These are phyloP conservation scores for Ophiocordyceps robertsii DNA, from an alignment of 2,329 filamentous ascomycete genomes.

Conservation along the genomic window DNA sequence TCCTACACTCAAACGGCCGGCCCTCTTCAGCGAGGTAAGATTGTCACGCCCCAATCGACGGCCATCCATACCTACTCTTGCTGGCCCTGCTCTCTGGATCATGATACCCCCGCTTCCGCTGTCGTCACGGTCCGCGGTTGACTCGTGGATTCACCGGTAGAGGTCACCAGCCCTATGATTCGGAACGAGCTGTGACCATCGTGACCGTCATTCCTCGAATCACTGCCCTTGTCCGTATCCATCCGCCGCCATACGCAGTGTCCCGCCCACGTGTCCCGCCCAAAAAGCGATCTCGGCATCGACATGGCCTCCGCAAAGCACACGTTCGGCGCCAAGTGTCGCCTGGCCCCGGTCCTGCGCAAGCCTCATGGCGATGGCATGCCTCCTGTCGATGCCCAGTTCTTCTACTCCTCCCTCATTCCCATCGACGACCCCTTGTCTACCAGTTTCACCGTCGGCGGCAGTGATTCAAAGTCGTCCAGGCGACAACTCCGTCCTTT, in stretches of 20 bases:
- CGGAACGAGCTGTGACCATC: too few relatives aligned
- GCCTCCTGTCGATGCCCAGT: constrained; percentile 55
- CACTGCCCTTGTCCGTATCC: too few relatives aligned
- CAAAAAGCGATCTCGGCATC: neutral
- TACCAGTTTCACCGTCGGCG: constrained; percentile 36
- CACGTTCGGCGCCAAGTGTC: constrained; percentile 47
- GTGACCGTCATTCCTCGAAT: too few relatives aligned
- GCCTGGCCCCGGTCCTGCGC: constrained; percentile 32
- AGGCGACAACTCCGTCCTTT: constrained; percentile 63
- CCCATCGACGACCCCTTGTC: constrained; percentile 85
- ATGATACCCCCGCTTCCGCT: neutral
- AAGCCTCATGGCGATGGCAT: constrained; percentile 28
- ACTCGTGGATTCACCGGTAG: constrained; percentile 1
- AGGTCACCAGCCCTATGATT: neutral
- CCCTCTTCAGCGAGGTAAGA: neutral
- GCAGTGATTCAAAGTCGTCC: constrained; percentile 35
- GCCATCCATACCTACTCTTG: neutral
- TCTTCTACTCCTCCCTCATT: constrained; percentile 73
- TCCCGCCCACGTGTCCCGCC: neutral
- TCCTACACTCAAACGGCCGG: neutral
- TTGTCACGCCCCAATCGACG: neutral
- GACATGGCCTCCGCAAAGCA: constrained; percentile 22
- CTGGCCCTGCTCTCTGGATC: neutral
- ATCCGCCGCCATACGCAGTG: neutral
- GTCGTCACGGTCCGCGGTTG: constrained; percentile 1